These are phyloP conservation scores for Saksenaea oblongispora DNA, from an alignment of 371 early-diverging fungal species.

Conservation along the genomic window DNA sequence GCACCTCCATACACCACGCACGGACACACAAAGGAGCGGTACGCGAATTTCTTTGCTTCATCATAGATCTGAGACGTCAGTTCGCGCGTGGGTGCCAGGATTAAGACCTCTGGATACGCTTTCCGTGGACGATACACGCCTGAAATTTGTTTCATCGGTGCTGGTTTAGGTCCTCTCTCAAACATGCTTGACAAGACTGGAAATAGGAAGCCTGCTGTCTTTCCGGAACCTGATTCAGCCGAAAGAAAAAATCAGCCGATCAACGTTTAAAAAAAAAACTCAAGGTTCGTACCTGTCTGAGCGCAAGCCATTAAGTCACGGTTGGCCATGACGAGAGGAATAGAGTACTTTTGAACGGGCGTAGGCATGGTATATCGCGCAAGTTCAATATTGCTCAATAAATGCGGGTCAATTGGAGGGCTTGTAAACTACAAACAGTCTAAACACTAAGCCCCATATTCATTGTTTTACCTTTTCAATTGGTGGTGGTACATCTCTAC, in stretches of 20 bases:
- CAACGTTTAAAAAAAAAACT: no score
- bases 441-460: background rate
- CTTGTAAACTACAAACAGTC: conserved; percentile 15
- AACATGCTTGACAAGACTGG: conserved; percentile 84
- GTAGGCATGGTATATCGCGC: conserved; percentile 88
- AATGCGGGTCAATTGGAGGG: conserved; percentile 74
- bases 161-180: conserved; percentile 72
- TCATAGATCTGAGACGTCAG: conserved; percentile 93
- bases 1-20: conserved; percentile 95
- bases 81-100: conserved; percentile 97
- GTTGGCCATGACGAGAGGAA: conserved; percentile 74
- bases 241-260: background rate
- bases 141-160: conserved; percentile 13
- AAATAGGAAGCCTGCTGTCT: conserved; percentile 81
- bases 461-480: conserved; percentile 34
- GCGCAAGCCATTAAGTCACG: conserved; percentile 80
- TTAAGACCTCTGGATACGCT: conserved; percentile 43
- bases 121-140: conserved; percentile 10
- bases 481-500: conserved; percentile 72
- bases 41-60: conserved; percentile 78
- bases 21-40: conserved; percentile 84
- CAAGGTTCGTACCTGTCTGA: conserved; percentile 77
- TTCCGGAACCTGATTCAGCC: conserved; percentile 63
- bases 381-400: conserved; percentile 82
- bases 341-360: conserved; percentile 89